Conservation (phyloP, 805 yeast species). For the Teunomyces kruisii region DNA sequence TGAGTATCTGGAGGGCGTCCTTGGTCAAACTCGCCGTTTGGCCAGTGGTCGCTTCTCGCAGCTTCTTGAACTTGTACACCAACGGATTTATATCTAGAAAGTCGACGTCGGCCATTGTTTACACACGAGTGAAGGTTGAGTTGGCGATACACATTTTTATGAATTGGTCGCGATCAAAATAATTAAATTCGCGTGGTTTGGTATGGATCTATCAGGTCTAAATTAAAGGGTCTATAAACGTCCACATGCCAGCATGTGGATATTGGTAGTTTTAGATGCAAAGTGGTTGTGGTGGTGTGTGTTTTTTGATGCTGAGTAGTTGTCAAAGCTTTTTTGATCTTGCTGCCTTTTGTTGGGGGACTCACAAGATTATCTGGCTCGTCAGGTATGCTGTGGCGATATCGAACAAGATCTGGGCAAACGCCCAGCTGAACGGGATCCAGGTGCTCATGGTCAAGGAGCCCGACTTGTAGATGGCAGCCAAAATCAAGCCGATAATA, state of each 20-base stretch:
- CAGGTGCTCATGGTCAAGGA: constrained; percentile 88
- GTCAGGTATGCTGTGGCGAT: constrained; percentile 66
- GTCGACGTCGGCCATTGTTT: neutral
- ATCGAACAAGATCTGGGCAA: constrained; percentile 65
- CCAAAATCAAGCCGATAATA: constrained; percentile 69
- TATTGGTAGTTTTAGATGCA: neutral
- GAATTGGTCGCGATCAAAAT: neutral
- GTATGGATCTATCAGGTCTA: neutral
- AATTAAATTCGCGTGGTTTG: neutral
- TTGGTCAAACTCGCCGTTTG: neutral
- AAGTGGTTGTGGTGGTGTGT: neutral
- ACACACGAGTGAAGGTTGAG: neutral
- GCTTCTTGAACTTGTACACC: constrained; percentile 1
- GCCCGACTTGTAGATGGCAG: constrained; percentile 77
- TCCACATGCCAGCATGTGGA: neutral
- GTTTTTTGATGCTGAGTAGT: neutral
- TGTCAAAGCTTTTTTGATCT: no score
- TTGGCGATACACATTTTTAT: no score
- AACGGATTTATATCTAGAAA: constrained; percentile 6
- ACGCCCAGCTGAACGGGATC: constrained; percentile 86
- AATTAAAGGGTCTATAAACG: neutral
- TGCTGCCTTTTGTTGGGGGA: neutral
- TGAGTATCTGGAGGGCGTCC: neutral
- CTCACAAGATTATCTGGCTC: constrained; percentile 27
- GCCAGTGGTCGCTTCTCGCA: neutral